Evolutionary conservation across 106 monocot species (phyloP), one percentile per base, ranked within the genome.

Genomic region (Platanthera guangdongensis): DNA sequence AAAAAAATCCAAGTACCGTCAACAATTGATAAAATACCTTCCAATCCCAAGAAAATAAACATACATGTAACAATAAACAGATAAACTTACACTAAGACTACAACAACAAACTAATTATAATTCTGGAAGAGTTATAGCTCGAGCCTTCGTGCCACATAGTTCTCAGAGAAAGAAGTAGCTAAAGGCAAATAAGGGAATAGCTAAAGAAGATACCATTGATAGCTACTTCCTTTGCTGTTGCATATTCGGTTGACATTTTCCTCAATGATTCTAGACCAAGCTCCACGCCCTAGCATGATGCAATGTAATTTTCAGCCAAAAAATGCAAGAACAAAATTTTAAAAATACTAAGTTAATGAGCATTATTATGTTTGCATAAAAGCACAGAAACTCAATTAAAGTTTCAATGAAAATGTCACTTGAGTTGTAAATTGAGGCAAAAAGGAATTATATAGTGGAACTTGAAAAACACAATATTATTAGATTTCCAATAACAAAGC

Each of bases 181-280:
- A 67, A 67, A 9, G 30, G 51, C 71, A 6, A 8, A 16, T 19
- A 11, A 52, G 13, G 28, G 52, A 25, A 50, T 39, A 25, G 47
- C 6, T 18, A 16, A 18, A 68, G n/a, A 25, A 45, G 47, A 48
- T 70, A 93, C 93, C 93, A 84, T 74, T 50, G 21, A 90, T 76
- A 51, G 86, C 84, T 67, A 75, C 54, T 78, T 86, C 81, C 81
- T 88, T 93, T 52, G 88, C 81, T 86, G 75, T 74, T 54, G 80
- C 81, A 85, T 93, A 93, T 6, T 90, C 93, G 47, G 28, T 67
- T 68, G 90, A 88, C 84, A 88, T 86, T 76, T 85, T 88, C 80
- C 86, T 88, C 32, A 90, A 75, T 57, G 50, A 57, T 75, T 77
- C 51, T n/a, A 93, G 73, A 21, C 83, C 90, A 77, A 93, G 68